phyloP scores from a whole-genome alignment of 2,329 filamentous ascomycete species.

The Penicillium sp. region DNA sequence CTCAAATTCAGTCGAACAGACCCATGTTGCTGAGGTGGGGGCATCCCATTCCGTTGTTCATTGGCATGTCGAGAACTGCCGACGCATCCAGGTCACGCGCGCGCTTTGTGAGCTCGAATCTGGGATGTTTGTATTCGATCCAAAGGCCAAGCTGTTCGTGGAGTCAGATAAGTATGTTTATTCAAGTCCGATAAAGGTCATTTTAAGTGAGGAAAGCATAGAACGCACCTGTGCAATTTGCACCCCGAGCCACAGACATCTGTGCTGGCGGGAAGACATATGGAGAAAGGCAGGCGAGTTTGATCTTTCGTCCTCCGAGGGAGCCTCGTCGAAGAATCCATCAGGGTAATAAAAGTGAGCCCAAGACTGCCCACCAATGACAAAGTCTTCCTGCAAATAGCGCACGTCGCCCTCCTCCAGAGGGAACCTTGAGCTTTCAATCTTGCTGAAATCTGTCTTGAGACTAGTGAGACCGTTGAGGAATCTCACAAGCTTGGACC shows the following conservation, averaged over 20 bases:
- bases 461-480: constrained; percentile 48
- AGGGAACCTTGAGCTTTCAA: constrained; percentile 40
- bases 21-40: too few relatives aligned
- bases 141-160: constrained; percentile 32
- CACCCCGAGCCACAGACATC: constrained; percentile 48
- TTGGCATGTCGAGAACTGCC: neutral
- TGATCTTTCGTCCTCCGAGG: constrained; percentile 50
- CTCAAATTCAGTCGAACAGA: too few relatives aligned
- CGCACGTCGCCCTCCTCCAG: constrained; percentile 35
- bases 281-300: constrained; percentile 46
- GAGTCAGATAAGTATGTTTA: constrained; percentile 3
- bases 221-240: constrained; percentile 39
- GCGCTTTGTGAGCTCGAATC: constrained; percentile 30
- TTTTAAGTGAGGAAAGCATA: neutral
- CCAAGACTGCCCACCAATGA: constrained; percentile 52
- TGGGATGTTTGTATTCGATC: constrained; percentile 33
- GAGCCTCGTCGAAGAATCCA: constrained; percentile 46
- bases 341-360: constrained; percentile 44
- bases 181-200: neutral
- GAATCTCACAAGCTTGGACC: constrained; percentile 46
- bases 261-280: constrained; percentile 45
- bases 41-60: too few relatives aligned
- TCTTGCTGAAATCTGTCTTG: constrained; percentile 30
- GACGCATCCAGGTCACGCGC: constrained; percentile 16
- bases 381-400: constrained; percentile 55